Percentiles rank a stretch among this genome's conserved stretches.
These are phyloP conservation scores for Chondrus crispus DNA, from an alignment of 23 red algal species.

Conservation along the genomic window DNA sequence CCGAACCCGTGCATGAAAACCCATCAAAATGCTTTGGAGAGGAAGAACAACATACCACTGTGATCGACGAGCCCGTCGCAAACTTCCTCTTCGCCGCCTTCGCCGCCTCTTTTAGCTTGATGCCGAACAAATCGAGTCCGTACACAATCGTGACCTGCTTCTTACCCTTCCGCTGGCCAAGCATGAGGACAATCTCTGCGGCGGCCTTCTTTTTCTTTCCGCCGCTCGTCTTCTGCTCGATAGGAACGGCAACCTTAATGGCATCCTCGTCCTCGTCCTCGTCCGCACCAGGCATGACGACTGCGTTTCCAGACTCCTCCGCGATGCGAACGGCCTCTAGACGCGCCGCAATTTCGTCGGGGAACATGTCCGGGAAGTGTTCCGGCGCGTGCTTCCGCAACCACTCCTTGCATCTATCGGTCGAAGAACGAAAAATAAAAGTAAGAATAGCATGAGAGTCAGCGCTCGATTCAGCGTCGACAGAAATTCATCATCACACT, in stretches of 20 bases:
- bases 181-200: slow-evolving; percentile 46
- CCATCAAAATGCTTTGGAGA: neutral
- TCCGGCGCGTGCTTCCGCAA: slow-evolving; percentile 54
- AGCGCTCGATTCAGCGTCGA: no score
- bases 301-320: slow-evolving; percentile 8
- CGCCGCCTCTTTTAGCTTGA: slow-evolving; percentile 72
- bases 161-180: slow-evolving; percentile 65
- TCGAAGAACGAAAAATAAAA: no score
- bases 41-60: slow-evolving; percentile 40
- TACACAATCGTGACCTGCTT: slow-evolving; percentile 77
- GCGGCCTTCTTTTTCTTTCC: slow-evolving; percentile 68
- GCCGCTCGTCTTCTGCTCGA: slow-evolving; percentile 52
- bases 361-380: slow-evolving; percentile 46
- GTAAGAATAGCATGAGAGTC: no score
- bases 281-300: neutral
- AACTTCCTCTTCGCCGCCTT: slow-evolving; percentile 57
- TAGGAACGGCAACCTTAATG: slow-evolving; percentile 51
- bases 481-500: no score
- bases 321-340: slow-evolving; percentile 35
- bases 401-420: slow-evolving; percentile 52
- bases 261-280: slow-evolving; percentile 9
- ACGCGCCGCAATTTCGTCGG: slow-evolving; percentile 45
- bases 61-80: slow-evolving; percentile 53
- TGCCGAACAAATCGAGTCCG: slow-evolving; percentile 70
- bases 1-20: no score